Percentiles rank a stretch among this genome's conserved stretches.
Conservation (phyloP, 768 basidiomycete species). For the Lactifluus volemus region DNA sequence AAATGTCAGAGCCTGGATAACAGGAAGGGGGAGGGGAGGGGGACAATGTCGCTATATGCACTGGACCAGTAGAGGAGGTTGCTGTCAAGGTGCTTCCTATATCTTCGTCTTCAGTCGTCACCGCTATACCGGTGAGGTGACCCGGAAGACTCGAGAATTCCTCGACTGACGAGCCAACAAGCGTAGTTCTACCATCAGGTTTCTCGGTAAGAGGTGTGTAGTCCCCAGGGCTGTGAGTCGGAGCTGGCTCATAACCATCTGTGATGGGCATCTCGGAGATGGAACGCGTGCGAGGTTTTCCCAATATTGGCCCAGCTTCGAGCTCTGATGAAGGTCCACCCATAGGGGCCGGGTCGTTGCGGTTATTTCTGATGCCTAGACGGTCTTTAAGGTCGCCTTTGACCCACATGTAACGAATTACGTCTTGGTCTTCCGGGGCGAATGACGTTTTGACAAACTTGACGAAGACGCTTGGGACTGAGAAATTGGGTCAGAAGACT, state of each 20-base stretch:
- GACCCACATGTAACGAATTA: constrained; percentile 91
- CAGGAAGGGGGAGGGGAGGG: constrained; percentile 36
- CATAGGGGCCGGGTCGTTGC: constrained; percentile 30
- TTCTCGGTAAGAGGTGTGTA: constrained; percentile 4
- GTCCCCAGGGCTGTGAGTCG: constrained; percentile 27
- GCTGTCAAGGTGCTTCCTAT: not conserved
- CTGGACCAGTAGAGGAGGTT: constrained; percentile 15
- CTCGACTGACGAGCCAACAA: not conserved
- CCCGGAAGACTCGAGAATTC: not conserved
- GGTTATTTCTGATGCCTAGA: constrained; percentile 56
- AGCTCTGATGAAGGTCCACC: constrained; percentile 27
- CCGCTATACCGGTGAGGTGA: not conserved
- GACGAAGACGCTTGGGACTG: constrained; percentile 75
- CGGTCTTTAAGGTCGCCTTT: constrained; percentile 73
- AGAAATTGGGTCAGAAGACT: not conserved
- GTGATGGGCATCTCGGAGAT: constrained; percentile 48
- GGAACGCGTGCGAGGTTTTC: constrained; percentile 53
- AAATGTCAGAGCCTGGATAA: constrained; percentile 45
- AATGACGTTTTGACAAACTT: constrained; percentile 68
- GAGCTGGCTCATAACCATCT: constrained; percentile 42
- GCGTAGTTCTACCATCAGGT: not conserved
- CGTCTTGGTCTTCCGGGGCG: constrained; percentile 76
- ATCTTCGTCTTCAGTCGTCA: not conserved
- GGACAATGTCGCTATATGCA: constrained; percentile 21
- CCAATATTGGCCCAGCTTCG: constrained; percentile 69